A percentile compares a stretch with the other conserved stretches of the same genome.
Conservation (phyloP, 2,329 filamentous ascomycete species). For the Phialophora tarda region DNA sequence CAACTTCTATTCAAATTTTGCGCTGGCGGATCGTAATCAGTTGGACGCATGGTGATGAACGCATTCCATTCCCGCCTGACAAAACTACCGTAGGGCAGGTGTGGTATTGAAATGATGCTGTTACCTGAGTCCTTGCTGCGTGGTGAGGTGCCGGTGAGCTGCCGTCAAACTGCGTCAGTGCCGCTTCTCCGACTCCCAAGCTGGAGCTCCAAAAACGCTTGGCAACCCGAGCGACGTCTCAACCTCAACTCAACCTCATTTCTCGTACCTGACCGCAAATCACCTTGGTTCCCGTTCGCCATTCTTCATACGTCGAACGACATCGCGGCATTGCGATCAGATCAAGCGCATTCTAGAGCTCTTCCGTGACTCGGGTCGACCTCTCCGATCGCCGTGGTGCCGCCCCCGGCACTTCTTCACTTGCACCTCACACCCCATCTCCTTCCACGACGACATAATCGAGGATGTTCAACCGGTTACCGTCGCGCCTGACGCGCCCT, state of each 20-base stretch:
- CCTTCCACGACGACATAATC: neutral
- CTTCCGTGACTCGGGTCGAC: neutral
- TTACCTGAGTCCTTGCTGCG: neutral
- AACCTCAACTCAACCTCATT: constrained; percentile 9
- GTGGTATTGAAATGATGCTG: too few species aligned
- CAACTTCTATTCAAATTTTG: neutral
- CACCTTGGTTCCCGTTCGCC: neutral
- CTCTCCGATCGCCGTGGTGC: neutral
- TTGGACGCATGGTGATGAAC: too few species aligned
- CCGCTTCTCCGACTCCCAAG: constrained; percentile 14
- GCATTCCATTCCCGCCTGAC: too few species aligned
- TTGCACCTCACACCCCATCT: neutral
- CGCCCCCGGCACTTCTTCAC: neutral
- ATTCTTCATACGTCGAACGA: neutral
- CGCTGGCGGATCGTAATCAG: neutral
- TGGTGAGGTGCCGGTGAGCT: neutral
- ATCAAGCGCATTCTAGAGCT: neutral
- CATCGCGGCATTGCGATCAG: neutral
- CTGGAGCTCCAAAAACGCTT: constrained; percentile 20
- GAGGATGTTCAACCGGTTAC: constrained; percentile 16
- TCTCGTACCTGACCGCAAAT: neutral
- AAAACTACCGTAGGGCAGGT: too few species aligned
- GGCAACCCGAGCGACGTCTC: constrained; percentile 3
- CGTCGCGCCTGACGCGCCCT: constrained; percentile 17
- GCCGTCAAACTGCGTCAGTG: neutral